Percentiles rank a stretch among this genome's conserved stretches.
Conservation (phyloP, 228 moss, liverwort and hornwort genomes). For the Sphagnum magellanicum region DNA sequence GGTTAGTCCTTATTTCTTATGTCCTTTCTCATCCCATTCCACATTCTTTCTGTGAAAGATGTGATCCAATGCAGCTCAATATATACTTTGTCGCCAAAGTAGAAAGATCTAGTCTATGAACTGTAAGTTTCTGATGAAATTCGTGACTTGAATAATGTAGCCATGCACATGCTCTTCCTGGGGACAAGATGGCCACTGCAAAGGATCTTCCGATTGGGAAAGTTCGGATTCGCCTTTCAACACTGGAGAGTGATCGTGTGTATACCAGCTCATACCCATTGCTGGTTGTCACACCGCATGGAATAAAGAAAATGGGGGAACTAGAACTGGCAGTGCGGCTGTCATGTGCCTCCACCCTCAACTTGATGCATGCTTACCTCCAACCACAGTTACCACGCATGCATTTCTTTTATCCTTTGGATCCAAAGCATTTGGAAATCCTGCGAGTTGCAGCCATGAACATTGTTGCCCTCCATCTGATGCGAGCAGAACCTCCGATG, state of each 20-base stretch:
- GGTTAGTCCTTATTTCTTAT: slow-evolving; percentile 25
- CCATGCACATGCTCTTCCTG: slow-evolving; percentile 41
- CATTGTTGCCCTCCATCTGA: slow-evolving; percentile 72
- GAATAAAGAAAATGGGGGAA: slow-evolving; percentile 94
- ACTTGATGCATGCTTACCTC: slow-evolving; percentile 70
- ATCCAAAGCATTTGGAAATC: slow-evolving; percentile 45
- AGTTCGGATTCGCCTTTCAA: slow-evolving; percentile 79
- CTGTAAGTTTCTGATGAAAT: too few relatives aligned
- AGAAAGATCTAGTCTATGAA: too few relatives aligned
- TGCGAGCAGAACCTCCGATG: slow-evolving; percentile 76
- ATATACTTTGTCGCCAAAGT: too few relatives aligned
- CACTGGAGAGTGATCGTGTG: slow-evolving; percentile 73
- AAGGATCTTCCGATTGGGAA: slow-evolving; percentile 83
- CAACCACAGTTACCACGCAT: slow-evolving; percentile 75
- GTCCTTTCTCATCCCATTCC: too few relatives aligned
- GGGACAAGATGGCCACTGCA: slow-evolving; percentile 26
- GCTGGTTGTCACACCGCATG: slow-evolving; percentile 76
- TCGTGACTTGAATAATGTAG: slow-evolving; percentile 18
- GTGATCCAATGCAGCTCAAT: too few relatives aligned
- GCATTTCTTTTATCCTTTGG: slow-evolving; percentile 80
- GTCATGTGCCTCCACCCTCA: slow-evolving; percentile 57
- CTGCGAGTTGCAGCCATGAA: slow-evolving; percentile 90
- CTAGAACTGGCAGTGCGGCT: slow-evolving; percentile 72
- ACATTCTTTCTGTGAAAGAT: too few relatives aligned
- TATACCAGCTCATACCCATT: slow-evolving; percentile 83